Evolutionary conservation across 2,329 filamentous ascomycete species (phyloP), one percentile per base, ranked within the genome.

Genomic region (Ophiocordyceps unilateralis): DNA sequence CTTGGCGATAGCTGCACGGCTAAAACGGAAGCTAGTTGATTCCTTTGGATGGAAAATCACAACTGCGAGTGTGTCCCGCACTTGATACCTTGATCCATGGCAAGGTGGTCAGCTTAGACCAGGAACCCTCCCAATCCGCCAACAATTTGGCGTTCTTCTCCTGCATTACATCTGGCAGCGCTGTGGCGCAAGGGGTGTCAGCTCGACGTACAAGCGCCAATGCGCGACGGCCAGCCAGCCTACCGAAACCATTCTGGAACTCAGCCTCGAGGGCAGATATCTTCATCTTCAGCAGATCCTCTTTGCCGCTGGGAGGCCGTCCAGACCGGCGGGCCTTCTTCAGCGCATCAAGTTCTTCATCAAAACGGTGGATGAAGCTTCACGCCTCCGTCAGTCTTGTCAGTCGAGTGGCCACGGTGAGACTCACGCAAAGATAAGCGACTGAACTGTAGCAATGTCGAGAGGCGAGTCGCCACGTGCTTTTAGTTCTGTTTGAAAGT

Each of bases 171-270:
- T 95, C 83, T 0, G 89, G 88, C 36, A 93, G 60, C 46, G 76
- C 76, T 80, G 43, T 2, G 1, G 3, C 23, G 19, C 6, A 17
- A 20, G 39, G 26, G 15, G 32, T 17, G 23, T 42, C 22, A 42
- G 41, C 20, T 23, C n/a, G 12, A 19, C 21, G 34, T 12, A 5
- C 20, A 1, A 12, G 19, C 11, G 17, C 6, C 26, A 26, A 28
- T 15, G 14, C 12, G n/a, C 30, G 19, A 20, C 11, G 22, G 24
- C 7, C 11, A 41, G 39, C 15, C 22, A 39, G 6, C 22, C 65
- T 50, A 85, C 83, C 82, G 55, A 94, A 93, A 0, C 91, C 91
- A 43, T 78, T 77, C 48, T 80, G 73, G 50, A 83, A 84, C 65
- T 98, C 91, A 51, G 81, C 81, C 55, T 81, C 70, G 49, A 95